These are phyloP conservation scores for Neofusicoccum ribis DNA, from an alignment of 2,329 filamentous ascomycete species.

Conservation along the genomic window DNA sequence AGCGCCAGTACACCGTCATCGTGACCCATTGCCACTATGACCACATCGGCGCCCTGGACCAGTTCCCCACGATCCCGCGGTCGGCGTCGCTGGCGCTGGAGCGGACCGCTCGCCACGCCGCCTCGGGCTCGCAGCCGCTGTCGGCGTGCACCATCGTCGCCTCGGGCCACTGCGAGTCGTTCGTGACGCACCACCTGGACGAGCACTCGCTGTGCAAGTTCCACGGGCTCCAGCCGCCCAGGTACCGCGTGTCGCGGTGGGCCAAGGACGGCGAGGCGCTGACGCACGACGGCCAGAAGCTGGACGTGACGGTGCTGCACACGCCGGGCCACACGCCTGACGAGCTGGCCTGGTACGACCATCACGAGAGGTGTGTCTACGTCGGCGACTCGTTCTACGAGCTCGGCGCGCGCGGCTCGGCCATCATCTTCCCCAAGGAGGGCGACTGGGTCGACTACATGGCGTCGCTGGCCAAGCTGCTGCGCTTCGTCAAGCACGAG, in stretches of 20 bases:
- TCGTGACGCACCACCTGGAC: constrained; percentile 42
- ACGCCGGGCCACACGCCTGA: constrained; percentile 52
- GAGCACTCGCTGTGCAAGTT: constrained; percentile 44
- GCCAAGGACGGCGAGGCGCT: constrained; percentile 40
- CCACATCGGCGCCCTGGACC: constrained; percentile 37
- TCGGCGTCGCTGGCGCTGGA: background rate
- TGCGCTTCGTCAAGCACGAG: constrained; percentile 32
- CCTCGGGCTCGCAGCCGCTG: constrained; percentile 20
- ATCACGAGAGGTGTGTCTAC: constrained; percentile 45
- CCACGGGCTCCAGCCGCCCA: constrained; percentile 33
- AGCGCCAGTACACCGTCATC: constrained; percentile 42
- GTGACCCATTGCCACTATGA: constrained; percentile 53
- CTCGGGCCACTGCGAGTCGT: constrained; percentile 39
- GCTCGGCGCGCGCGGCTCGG: constrained; percentile 33
- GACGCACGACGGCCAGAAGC: constrained; percentile 24
- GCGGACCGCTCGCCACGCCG: background rate
- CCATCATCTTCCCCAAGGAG: constrained; percentile 41
- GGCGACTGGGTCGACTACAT: constrained; percentile 86
- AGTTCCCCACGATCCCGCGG: constrained; percentile 29
- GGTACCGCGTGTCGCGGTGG: constrained; percentile 46
- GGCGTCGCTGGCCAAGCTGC: constrained; percentile 75
- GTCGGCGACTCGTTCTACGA: constrained; percentile 52
- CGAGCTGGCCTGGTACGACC: constrained; percentile 48
- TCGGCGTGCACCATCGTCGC: constrained; percentile 31
- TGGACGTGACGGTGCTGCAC: constrained; percentile 46